phyloP scores from a whole-genome alignment of 1,284 basidiomycete species.

The Waitea zeae region DNA sequence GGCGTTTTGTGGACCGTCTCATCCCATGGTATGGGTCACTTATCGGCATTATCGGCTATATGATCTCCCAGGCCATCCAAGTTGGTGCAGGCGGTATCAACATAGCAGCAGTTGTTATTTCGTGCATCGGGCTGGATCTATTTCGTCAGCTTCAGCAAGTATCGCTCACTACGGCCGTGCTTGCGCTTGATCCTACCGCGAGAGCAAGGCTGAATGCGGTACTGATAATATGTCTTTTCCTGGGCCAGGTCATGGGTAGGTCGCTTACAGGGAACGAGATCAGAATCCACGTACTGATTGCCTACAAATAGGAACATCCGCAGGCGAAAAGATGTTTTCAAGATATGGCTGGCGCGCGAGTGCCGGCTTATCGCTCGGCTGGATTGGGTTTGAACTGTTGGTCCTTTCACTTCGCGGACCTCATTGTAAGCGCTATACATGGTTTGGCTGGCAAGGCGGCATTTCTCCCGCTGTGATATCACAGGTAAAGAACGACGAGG shows the following conservation, averaged over 20 bases:
- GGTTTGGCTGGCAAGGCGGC: constrained; percentile 22
- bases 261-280: constrained; percentile 6
- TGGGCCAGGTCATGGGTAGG: constrained; percentile 2
- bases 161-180: constrained; percentile 21
- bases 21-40: constrained; percentile 32
- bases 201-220: constrained; percentile 33
- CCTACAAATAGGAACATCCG: constrained; percentile 30
- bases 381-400: constrained; percentile 21
- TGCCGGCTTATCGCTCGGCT: constrained; percentile 27
- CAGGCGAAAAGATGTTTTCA: constrained; percentile 31
- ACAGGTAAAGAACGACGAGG: too few species aligned
- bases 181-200: constrained; percentile 17
- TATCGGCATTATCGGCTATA: constrained; percentile 16
- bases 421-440: constrained; percentile 18
- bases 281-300: background rate
- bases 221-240: constrained; percentile 18
- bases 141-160: constrained; percentile 28
- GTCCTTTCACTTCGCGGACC: constrained; percentile 26
- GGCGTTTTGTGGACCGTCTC: constrained; percentile 29
- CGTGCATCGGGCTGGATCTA: constrained; percentile 26
- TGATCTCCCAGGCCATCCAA: constrained; percentile 21
- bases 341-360: constrained; percentile 31
- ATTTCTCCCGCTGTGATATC: too few species aligned
- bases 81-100: constrained; percentile 24
- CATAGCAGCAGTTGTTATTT: constrained; percentile 26